Percentiles rank a stretch among this genome's conserved stretches.
Evolutionary conservation across 257 asterid genomes (phyloP).

Genomic region (Solanum corneliomulleri): DNA sequence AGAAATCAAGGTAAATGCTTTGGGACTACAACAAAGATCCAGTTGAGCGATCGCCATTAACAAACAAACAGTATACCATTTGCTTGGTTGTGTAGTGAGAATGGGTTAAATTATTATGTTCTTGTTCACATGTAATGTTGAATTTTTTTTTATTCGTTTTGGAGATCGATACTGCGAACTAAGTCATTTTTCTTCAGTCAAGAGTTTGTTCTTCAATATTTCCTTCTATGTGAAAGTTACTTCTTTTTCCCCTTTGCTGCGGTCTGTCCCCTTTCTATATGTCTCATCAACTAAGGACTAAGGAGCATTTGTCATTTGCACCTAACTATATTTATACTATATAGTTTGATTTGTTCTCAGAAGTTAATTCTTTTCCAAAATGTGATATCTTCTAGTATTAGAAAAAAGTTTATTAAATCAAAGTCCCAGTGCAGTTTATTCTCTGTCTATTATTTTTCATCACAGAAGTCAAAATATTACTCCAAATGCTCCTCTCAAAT

Average conservation of each 20-base stretch:
- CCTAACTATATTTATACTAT: not conserved
- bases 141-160: not conserved
- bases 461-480: not conserved
- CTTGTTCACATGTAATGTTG: not conserved
- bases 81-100: not conserved
- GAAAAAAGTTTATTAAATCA: not conserved
- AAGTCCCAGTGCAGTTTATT: not conserved
- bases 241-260: not conserved
- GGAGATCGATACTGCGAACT: not conserved
- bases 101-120: not conserved
- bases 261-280: not conserved
- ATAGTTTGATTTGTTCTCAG: not conserved
- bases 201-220: not conserved
- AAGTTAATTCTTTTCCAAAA: not conserved
- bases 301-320: not conserved
- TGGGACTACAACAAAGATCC: not conserved
- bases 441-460: not conserved
- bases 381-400: not conserved
- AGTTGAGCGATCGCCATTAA: not conserved
- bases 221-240: not conserved
- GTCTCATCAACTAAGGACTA: not conserved
- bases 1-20: constrained; percentile 47
- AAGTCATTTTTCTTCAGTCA: not conserved
- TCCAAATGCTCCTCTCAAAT: not conserved
- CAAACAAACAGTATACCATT: not conserved